Conservation (phyloP, 2,329 filamentous ascomycete genomes). For the Chaetomium sp. region DNA sequence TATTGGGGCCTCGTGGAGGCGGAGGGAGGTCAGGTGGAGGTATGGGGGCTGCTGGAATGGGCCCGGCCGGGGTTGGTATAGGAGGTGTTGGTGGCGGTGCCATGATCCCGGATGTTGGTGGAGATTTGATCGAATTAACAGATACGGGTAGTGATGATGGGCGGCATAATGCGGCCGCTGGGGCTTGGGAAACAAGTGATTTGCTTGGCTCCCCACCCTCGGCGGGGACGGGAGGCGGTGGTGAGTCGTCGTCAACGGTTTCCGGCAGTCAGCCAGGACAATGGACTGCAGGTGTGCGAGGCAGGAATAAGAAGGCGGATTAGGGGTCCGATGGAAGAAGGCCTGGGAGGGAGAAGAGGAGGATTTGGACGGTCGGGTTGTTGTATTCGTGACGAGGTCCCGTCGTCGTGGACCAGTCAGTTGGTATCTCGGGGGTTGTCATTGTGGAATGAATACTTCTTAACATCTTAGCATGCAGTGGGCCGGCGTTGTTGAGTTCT, state of each 20-base stretch:
- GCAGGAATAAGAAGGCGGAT: conserved; percentile 38
- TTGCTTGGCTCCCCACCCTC: conserved; percentile 9
- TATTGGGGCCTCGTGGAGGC: conserved; percentile 28
- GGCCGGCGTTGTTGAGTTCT: no score
- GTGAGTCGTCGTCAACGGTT: conserved; percentile 8
- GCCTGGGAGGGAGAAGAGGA: no score
- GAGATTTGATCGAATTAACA: conserved; percentile 27
- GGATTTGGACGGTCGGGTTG: neutral
- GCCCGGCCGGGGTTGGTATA: no score
- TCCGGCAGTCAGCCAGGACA: conserved; percentile 36
- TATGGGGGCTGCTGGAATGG: no score
- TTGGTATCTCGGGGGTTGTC: no score
- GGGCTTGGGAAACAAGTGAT: conserved; percentile 8
- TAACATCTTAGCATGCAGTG: no score
- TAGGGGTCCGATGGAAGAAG: conserved; percentile 18
- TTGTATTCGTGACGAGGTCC: neutral
- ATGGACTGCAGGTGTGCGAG: conserved; percentile 29
- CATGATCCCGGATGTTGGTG: conserved; percentile 22
- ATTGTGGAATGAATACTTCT: no score
- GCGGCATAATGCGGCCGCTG: conserved; percentile 4
- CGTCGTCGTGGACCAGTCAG: no score
- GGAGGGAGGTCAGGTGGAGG: conserved; percentile 7
- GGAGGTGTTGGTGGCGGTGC: no score
- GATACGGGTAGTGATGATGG: conserved; percentile 25
- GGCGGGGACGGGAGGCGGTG: neutral